Percentiles rank a stretch among this genome's conserved stretches.
These are phyloP conservation scores for Pichia terricola DNA, from an alignment of 1,139 yeast species.

Conservation along the genomic window DNA sequence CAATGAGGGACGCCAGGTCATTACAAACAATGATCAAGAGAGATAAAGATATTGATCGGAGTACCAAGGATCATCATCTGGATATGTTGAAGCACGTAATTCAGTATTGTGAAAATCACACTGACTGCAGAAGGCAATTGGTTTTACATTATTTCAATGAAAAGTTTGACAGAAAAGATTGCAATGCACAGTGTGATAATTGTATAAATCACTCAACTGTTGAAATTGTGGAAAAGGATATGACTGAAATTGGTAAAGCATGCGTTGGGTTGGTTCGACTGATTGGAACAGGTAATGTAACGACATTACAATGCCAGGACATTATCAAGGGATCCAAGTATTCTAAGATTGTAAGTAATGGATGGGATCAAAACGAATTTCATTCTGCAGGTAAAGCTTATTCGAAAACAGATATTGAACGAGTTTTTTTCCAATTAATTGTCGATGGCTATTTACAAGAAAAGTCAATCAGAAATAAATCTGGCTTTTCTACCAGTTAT, in stretches of 20 bases:
- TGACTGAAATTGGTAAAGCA: conserved; percentile 54
- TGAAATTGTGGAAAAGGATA: conserved; percentile 48
- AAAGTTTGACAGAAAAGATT: conserved; percentile 53
- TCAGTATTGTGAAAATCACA: conserved; percentile 83
- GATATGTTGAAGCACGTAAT: conserved; percentile 74
- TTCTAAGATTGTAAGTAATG: conserved; percentile 49
- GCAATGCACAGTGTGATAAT: conserved; percentile 77
- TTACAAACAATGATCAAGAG: conserved; percentile 69
- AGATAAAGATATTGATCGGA: conserved; percentile 57
- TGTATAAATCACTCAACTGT: conserved; percentile 46
- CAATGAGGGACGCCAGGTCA: conserved; percentile 65
- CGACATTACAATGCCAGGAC: conserved; percentile 75
- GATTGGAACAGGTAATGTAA: conserved; percentile 53
- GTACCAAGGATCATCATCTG: conserved; percentile 68
- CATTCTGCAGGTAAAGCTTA: conserved; percentile 66
- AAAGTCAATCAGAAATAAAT: conserved; percentile 57
- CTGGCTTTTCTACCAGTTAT: conserved; percentile 68
- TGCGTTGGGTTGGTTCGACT: conserved; percentile 51
- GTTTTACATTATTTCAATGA: conserved; percentile 89
- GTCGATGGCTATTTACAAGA: conserved; percentile 64
- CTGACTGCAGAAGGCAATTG: conserved; percentile 85
- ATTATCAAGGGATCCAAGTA: conserved; percentile 67
- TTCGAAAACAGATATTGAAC: conserved; percentile 61
- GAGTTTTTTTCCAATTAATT: conserved; percentile 71
- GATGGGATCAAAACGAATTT: conserved; percentile 48